Conservation (phyloP, 352 stramenopile species). For the Halophytophthora polymorphica region DNA sequence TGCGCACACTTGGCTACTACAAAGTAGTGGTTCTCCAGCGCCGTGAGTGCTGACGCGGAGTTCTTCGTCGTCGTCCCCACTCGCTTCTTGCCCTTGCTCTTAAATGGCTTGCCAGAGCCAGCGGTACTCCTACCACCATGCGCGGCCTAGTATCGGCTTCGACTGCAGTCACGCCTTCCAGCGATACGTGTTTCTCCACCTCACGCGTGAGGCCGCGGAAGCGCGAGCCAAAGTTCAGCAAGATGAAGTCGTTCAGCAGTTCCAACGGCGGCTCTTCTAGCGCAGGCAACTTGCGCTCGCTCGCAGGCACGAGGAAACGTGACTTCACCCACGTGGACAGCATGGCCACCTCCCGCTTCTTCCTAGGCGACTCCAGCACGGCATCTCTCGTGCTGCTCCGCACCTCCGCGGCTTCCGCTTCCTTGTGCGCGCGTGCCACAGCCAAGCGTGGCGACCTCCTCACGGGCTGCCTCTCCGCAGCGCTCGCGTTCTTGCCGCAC, state of each 20-base stretch:
- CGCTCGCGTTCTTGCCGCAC: too few species aligned
- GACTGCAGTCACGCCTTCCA: constrained; percentile 18
- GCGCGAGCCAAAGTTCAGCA: constrained; percentile 75
- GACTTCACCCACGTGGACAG: constrained; percentile 68
- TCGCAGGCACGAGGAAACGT: constrained; percentile 59
- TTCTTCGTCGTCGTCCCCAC: constrained; percentile 25
- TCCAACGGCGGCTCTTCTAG: constrained; percentile 67
- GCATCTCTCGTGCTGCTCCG: too few species aligned
- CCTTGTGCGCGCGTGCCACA: too few species aligned
- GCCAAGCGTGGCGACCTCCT: too few species aligned
- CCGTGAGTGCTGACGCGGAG: constrained; percentile 27
- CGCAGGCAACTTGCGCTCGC: constrained; percentile 44
- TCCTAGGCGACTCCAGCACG: too few species aligned
- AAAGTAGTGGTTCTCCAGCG: constrained; percentile 76
- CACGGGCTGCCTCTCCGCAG: too few species aligned
- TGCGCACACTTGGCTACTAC: constrained; percentile 83
- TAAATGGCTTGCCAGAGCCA: constrained; percentile 27
- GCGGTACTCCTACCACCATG: constrained; percentile 47
- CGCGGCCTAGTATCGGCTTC: constrained; percentile 27
- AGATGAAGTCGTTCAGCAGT: constrained; percentile 80
- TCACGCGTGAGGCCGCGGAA: constrained; percentile 51
- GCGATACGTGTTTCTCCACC: constrained; percentile 44
- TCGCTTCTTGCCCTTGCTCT: constrained; percentile 12
- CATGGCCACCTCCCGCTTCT: constrained; percentile 20
- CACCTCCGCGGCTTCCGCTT: too few species aligned